Conservation (phyloP, 1,139 yeast species). For the Pichia terricola region DNA sequence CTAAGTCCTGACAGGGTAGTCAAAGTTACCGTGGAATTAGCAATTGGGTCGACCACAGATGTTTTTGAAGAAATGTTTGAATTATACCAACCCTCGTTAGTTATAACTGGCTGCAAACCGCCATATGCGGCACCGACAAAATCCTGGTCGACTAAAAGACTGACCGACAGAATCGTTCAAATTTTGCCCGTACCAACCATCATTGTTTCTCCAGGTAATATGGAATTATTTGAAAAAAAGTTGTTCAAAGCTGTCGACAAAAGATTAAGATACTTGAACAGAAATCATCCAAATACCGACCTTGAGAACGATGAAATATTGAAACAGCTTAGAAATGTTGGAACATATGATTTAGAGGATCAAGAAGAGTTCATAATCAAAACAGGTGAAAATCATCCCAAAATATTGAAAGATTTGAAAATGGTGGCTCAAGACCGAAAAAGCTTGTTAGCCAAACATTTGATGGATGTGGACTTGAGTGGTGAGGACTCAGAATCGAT, state of each 20-base stretch:
- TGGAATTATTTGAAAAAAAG: constrained; percentile 42
- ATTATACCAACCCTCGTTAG: constrained; percentile 53
- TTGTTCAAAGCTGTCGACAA: constrained; percentile 29
- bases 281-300: constrained; percentile 1
- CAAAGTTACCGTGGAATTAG: constrained; percentile 53
- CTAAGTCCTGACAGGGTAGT: constrained; percentile 41
- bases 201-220: constrained; percentile 57
- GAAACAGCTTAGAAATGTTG: constrained; percentile 19
- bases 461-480: background rate
- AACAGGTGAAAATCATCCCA: constrained; percentile 11
- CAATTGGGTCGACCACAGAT: constrained; percentile 48
- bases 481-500: background rate
- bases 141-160: constrained; percentile 51
- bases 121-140: constrained; percentile 44
- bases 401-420: constrained; percentile 10
- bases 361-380: constrained; percentile 14
- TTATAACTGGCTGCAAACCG: constrained; percentile 55
- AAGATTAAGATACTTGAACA: constrained; percentile 32
- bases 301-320: constrained; percentile 14
- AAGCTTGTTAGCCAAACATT: background rate
- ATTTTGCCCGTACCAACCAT: constrained; percentile 61
- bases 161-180: constrained; percentile 55
- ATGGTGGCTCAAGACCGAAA: background rate
- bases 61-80: constrained; percentile 53
- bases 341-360: constrained; percentile 18